phyloP scores from a whole-genome alignment of 495 filamentous ascomycete genomes.

The Stereocaulon alpinum region DNA sequence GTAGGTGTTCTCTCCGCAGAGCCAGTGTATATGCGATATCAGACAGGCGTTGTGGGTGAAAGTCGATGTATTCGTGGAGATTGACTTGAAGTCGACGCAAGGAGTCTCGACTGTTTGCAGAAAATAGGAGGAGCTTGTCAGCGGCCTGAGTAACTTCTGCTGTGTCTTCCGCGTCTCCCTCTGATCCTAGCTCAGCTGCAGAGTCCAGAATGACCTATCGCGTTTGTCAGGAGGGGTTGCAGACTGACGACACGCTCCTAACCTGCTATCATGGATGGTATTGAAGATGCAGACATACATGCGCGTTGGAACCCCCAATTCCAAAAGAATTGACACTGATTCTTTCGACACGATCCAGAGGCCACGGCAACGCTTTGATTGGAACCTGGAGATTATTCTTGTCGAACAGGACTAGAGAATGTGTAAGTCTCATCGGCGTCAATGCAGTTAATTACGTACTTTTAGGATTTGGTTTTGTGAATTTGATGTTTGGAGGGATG shows the following conservation, averaged over 20 bases:
- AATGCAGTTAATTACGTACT: no score
- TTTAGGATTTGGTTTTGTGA: slow-evolving; percentile 27
- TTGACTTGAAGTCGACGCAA: slow-evolving; percentile 2
- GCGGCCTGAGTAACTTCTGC: not conserved
- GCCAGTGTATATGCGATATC: slow-evolving; percentile 24
- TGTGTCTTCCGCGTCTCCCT: no score
- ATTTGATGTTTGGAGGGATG: slow-evolving; percentile 31
- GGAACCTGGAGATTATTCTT: slow-evolving; percentile 21
- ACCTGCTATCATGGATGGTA: no score
- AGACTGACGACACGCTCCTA: no score
- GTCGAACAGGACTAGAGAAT: slow-evolving; percentile 24
- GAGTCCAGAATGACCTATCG: slow-evolving; percentile 17
- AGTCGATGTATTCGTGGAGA: slow-evolving; percentile 7
- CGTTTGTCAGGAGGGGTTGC: not conserved
- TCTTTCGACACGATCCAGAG: slow-evolving; percentile 17
- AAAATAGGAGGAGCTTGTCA: slow-evolving; percentile 1
- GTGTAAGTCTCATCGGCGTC: no score
- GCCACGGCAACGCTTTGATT: slow-evolving; percentile 26
- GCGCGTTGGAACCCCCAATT: slow-evolving; percentile 28
- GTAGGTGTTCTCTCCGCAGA: slow-evolving; percentile 20
- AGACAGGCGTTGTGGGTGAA: slow-evolving; percentile 3
- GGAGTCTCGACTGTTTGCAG: slow-evolving; percentile 5
- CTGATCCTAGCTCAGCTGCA: not conserved
- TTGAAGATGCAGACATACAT: slow-evolving; percentile 20
- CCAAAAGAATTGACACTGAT: slow-evolving; percentile 29